Percentiles rank a stretch among this genome's conserved stretches.
phyloP scores from a whole-genome alignment of 495 filamentous ascomycete species.

The Aspergillus coremiiformis region DNA sequence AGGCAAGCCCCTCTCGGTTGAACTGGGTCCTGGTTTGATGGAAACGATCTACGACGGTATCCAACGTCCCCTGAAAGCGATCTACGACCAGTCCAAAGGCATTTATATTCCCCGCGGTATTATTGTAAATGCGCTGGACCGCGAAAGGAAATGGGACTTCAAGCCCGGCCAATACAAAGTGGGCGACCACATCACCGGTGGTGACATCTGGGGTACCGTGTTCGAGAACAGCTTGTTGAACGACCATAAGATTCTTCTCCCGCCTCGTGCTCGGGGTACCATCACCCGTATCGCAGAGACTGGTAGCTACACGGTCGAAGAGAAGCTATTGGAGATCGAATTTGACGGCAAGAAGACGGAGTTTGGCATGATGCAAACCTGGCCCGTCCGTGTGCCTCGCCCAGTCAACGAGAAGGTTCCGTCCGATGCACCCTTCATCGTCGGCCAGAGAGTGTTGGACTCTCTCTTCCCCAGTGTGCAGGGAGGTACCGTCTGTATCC shows the following conservation, averaged over 20 bases:
- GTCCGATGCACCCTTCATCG: constrained; percentile 81
- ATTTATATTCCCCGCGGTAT: constrained; percentile 98
- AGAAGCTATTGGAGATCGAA: constrained; percentile 92
- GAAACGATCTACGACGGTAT: constrained; percentile 99
- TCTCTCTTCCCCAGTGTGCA: constrained; percentile 97
- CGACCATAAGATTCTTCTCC: constrained; percentile 93
- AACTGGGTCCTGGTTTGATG: constrained; percentile 93
- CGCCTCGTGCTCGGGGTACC: constrained; percentile 80
- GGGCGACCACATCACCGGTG: constrained; percentile 92
- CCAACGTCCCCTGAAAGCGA: constrained; percentile 84
- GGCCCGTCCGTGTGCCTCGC: constrained; percentile 96
- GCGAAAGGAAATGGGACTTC: constrained; percentile 91
- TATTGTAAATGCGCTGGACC: constrained; percentile 76
- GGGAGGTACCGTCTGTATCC: constrained; percentile 95
- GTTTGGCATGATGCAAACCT: constrained; percentile 95
- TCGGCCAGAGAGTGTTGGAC: constrained; percentile 93
- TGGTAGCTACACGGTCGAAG: constrained; percentile 87
- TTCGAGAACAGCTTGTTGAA: constrained; percentile 93
- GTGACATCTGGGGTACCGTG: constrained; percentile 88
- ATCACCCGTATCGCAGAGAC: constrained; percentile 84
- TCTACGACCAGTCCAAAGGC: constrained; percentile 64
- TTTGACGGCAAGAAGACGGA: constrained; percentile 93
- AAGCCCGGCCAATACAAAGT: constrained; percentile 78
- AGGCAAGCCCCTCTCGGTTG: constrained; percentile 92
- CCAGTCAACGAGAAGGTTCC: constrained; percentile 85